Evolutionary conservation across 208 protist genomes (phyloP).

Genomic region (Plasmodiophora brassicae): DNA sequence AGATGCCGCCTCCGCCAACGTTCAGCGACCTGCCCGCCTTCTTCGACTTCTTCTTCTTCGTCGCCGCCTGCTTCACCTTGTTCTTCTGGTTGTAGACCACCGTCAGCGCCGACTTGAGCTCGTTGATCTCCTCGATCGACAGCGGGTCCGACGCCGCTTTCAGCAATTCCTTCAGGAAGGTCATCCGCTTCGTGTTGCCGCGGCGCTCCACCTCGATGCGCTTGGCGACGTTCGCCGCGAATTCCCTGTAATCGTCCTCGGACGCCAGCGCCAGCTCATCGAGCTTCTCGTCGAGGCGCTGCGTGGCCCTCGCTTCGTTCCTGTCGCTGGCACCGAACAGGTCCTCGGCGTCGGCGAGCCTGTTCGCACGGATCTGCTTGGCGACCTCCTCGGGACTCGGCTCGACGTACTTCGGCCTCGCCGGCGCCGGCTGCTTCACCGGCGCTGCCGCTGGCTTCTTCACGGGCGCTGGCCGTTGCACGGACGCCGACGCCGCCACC

Average conservation of each 20-base stretch:
- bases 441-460: neutral
- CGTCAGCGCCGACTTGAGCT: neutral
- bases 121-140: neutral
- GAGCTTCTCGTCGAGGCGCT: neutral
- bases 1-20: neutral
- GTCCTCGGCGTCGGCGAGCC: slow-evolving; percentile 5
- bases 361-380: neutral
- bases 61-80: neutral
- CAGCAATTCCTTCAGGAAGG: slow-evolving; percentile 5
- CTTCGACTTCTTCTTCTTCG: no score
- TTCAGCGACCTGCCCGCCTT: neutral
- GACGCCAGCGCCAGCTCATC: neutral
- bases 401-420: neutral
- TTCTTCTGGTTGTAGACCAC: slow-evolving; percentile 24
- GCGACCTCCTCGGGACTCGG: slow-evolving; percentile 1
- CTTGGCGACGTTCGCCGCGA: neutral
- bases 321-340: neutral
- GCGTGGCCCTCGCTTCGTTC: neutral
- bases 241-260: slow-evolving; percentile 9
- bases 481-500: neutral
- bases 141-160: neutral
- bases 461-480: neutral
- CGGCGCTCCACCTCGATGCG: neutral
- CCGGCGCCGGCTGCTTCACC: neutral
- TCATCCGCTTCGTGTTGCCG: neutral